phyloP scores from a whole-genome alignment of 768 basidiomycete species.

The Kwoniella shandongensis region DNA sequence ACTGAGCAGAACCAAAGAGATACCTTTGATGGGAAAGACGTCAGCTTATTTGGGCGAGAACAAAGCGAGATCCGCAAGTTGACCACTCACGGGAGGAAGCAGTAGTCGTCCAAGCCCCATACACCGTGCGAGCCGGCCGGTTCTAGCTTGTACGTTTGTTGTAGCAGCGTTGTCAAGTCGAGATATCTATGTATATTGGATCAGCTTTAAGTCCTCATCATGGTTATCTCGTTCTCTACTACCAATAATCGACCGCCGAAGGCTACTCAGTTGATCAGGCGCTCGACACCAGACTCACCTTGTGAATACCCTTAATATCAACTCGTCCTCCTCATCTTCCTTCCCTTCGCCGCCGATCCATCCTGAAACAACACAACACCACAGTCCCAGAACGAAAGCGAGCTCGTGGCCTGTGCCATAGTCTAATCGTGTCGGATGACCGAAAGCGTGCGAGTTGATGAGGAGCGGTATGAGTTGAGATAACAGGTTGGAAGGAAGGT shows the following conservation, averaged over 20 bases:
- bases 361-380: conserved; percentile 41
- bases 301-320: conserved; percentile 49
- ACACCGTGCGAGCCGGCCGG: conserved; percentile 97
- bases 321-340: conserved; percentile 48
- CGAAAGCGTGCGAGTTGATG: conserved; percentile 68
- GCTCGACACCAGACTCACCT: conserved; percentile 31
- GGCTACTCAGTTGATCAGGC: not conserved
- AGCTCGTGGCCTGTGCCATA: conserved; percentile 97
- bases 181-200: conserved; percentile 64
- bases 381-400: conserved; percentile 75
- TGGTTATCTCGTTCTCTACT: not conserved
- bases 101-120: conserved; percentile 94
- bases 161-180: conserved; percentile 73
- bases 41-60: not conserved
- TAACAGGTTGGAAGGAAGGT: conserved; percentile 57
- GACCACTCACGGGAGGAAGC: conserved; percentile 64
- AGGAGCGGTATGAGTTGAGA: conserved; percentile 77
- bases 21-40: conserved; percentile 55
- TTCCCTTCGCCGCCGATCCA: conserved; percentile 35
- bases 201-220: not conserved
- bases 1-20: conserved; percentile 84
- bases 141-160: conserved; percentile 85
- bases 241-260: not conserved
- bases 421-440: conserved; percentile 86
- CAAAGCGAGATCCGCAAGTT: not conserved